Evolutionary conservation across 2,329 filamentous ascomycete genomes (phyloP).

Genomic region (Microcyclosporella mali): DNA sequence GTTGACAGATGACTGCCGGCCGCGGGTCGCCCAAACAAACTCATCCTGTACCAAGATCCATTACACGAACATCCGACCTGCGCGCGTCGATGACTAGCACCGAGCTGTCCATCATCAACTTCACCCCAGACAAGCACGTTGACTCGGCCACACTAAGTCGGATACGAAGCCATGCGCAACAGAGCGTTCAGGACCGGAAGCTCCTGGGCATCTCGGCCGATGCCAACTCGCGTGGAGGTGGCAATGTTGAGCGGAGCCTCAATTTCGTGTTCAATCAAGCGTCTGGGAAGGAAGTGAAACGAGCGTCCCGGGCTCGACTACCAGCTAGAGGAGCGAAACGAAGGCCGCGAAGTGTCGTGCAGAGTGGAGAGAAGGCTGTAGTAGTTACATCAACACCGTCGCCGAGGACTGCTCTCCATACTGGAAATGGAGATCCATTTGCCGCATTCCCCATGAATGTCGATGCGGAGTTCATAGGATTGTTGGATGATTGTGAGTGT

Average conservation of each 20-base stretch:
- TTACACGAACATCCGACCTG: too few relatives aligned
- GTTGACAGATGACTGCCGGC: too few relatives aligned
- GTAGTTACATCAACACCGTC: background rate
- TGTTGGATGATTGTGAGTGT: constrained; percentile 11
- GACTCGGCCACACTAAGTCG: constrained; percentile 13
- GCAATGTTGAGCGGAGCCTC: background rate
- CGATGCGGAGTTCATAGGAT: constrained; percentile 8
- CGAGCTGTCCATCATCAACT: constrained; percentile 15
- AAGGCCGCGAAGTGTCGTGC: background rate
- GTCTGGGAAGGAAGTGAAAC: constrained; percentile 10
- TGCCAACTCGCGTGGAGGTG: background rate
- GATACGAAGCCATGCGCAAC: constrained; percentile 18
- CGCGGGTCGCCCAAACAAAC: too few relatives aligned
- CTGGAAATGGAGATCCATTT: constrained; percentile 11
- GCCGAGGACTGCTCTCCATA: background rate
- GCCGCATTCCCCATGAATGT: constrained; percentile 13
- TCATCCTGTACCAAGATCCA: too few relatives aligned
- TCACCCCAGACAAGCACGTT: constrained; percentile 11
- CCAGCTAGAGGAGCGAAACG: background rate
- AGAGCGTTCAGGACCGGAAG: constrained; percentile 17
- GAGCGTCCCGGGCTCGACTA: background rate
- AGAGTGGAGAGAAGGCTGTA: background rate
- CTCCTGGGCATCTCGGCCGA: background rate
- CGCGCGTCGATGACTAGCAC: background rate
- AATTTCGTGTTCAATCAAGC: constrained; percentile 12